Conservation (phyloP, 345 rosid genomes). For the Boechera divaricarpa region DNA sequence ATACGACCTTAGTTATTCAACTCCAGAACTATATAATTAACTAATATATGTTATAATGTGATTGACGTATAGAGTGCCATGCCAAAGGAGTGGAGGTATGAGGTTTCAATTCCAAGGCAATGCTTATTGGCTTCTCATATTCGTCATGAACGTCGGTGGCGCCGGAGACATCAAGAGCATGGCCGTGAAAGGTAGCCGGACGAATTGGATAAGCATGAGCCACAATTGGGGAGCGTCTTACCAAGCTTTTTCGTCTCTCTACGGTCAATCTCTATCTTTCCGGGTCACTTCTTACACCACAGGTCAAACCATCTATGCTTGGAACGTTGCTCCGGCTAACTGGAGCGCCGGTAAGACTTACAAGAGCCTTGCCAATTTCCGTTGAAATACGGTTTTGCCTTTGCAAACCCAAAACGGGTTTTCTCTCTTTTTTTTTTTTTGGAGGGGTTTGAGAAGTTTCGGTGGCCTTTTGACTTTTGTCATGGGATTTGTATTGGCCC, state of each 20-base stretch:
- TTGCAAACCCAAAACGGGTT: constrained; percentile 3
- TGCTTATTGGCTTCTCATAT: constrained; percentile 64
- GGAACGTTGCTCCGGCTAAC: constrained; percentile 48
- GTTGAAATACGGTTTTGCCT: constrained; percentile 8
- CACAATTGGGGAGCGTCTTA: constrained; percentile 96
- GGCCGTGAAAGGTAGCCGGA: constrained; percentile 72
- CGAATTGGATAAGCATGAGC: constrained; percentile 87
- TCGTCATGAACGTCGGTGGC: constrained; percentile 71
- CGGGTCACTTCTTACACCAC: constrained; percentile 64
- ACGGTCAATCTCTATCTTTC: constrained; percentile 82
- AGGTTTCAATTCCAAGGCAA: constrained; percentile 66
- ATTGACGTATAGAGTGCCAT: constrained; percentile 61
- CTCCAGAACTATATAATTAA: not conserved
- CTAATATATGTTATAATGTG: constrained; percentile 1
- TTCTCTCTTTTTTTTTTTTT: not conserved
- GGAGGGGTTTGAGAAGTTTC: constrained; percentile 28
- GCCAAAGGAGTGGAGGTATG: constrained; percentile 79
- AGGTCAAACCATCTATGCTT: constrained; percentile 41
- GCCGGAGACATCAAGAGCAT: constrained; percentile 66
- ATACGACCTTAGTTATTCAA: not conserved
- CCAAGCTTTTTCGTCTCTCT: constrained; percentile 78
- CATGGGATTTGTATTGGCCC: constrained; percentile 35
- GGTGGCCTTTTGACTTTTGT: constrained; percentile 40
- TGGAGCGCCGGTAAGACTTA: constrained; percentile 45
- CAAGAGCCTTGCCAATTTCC: constrained; percentile 39